Evolutionary conservation across 768 basidiomycete genomes (phyloP).

Genomic region (Pseudohyphozyma bogoriensis): DNA sequence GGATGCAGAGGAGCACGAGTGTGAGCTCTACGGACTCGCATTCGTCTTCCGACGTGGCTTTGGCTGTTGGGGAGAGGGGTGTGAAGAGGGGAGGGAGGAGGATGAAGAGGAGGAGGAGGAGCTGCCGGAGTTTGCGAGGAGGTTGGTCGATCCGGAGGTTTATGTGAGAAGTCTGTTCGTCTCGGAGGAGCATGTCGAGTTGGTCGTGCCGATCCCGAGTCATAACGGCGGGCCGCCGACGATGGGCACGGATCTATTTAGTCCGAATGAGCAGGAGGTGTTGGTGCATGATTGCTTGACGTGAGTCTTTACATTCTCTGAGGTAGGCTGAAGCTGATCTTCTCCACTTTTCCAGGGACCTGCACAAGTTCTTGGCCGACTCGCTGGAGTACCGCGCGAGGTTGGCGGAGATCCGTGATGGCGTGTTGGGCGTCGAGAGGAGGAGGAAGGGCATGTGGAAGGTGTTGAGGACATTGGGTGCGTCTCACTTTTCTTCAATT

Average conservation of each 20-base stretch:
- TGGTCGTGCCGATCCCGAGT: not conserved
- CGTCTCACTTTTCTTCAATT: no score
- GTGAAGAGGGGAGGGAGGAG: no score
- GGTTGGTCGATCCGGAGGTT: slow-evolving; percentile 24
- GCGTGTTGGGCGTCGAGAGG: slow-evolving; percentile 30
- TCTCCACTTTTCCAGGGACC: slow-evolving; percentile 11
- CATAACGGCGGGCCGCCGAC: not conserved
- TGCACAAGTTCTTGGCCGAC: slow-evolving; percentile 33
- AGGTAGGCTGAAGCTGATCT: no score
- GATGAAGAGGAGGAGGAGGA: slow-evolving; percentile 14
- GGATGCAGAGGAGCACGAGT: not conserved
- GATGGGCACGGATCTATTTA: slow-evolving; percentile 4
- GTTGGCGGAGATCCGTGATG: slow-evolving; percentile 32
- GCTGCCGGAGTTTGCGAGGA: slow-evolving; percentile 18
- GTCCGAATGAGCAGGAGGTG: slow-evolving; percentile 31
- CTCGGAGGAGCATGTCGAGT: slow-evolving; percentile 15
- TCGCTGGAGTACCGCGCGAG: slow-evolving; percentile 32
- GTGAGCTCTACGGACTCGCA: not conserved
- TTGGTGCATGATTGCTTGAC: slow-evolving; percentile 30
- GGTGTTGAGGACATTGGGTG: slow-evolving; percentile 21
- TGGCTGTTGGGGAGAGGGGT: no score
- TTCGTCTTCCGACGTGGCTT: no score
- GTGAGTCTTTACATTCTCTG: not conserved
- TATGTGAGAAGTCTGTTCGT: slow-evolving; percentile 21
- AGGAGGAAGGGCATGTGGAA: slow-evolving; percentile 32